Evolutionary conservation across 192 early-diverging fungal genomes (phyloP).

Genomic region (Podila horticola): DNA sequence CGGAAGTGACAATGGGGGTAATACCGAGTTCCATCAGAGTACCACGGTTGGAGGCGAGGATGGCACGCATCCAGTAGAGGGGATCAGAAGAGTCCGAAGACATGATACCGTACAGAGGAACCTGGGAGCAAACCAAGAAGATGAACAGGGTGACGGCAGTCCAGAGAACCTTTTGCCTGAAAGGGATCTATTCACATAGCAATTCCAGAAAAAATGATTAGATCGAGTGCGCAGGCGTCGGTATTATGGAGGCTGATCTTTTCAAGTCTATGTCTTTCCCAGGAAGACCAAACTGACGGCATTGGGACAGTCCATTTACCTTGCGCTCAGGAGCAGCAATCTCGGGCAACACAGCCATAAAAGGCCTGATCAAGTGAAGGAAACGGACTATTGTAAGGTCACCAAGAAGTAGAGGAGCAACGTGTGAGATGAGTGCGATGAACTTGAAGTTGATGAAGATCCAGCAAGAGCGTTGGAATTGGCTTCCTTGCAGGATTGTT

Average conservation of each 20-base stretch:
- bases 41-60: constrained; percentile 99
- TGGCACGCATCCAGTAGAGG: constrained; percentile 99
- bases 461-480: background rate
- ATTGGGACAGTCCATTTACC: constrained; percentile 57
- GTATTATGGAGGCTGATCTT: no score
- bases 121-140: constrained; percentile 99
- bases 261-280: no score
- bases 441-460: constrained; percentile 2
- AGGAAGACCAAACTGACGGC: no score
- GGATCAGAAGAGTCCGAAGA: constrained; percentile 99
- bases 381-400: constrained; percentile 79
- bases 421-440: constrained; percentile 14
- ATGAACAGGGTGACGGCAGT: constrained; percentile 99
- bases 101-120: constrained; percentile 99
- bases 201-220: background rate
- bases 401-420: constrained; percentile 15
- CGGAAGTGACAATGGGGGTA: constrained; percentile 98
- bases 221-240: no score
- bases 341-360: constrained; percentile 98
- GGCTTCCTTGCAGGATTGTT: no score
- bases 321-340: constrained; percentile 97
- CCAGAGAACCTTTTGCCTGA: constrained; percentile 99
- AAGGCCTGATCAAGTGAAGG: constrained; percentile 96
- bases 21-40: constrained; percentile 99
- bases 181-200: constrained; percentile 78